Evolutionary conservation across 1,139 yeast genomes (phyloP), one percentile per base, ranked within the genome.

Genomic region (Suhomyces bolitotheri): DNA sequence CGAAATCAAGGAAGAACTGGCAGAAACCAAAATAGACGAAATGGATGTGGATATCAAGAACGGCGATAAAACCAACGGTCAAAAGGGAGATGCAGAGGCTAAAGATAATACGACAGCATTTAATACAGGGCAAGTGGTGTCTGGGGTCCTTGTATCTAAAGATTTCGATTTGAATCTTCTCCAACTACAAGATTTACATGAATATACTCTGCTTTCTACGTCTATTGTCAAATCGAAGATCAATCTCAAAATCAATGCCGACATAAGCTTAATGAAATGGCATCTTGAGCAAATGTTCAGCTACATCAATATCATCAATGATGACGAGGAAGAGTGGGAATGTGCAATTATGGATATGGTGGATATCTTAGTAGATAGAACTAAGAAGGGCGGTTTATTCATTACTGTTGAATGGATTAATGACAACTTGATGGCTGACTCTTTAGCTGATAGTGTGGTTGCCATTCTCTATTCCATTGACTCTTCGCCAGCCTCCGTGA

Each of bases 211-310:
- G 36, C 69, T 92, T 39, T 82, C 95, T 0, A 86, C 97, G 1
- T 86, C 96, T 2, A 76, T 85, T 9, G 81, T 92, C 17, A 82
- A 82, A 50, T 95, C 95, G 45, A 76, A 85, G 45, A 96, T 90
- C 55, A 73, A 80, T 11, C 65, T 92, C 21, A 75, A 78, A 36
- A 86, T 94, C 32, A 80, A 82, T 55, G 95, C 97, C 4, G 87
- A 85, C 32, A 76, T 86, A 20, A 84, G 86, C 29, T 69, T 92
- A 41, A 77, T 94, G 42, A 75, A 78, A 45, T 92, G 95, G 88
- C 97, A 92, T 56, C 73, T 92, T 43, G 80, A 85, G 43, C 97
- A 90, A 56, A 92, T 94, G 98, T 92, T 92, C 71, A 97, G 97
- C 2, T 78, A 74, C 50, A 76, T 89, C 10, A 80, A 82, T 25